These are phyloP conservation scores for Cantharellus anzutake DNA, from an alignment of 768 basidiomycete species.

Conservation along the genomic window DNA sequence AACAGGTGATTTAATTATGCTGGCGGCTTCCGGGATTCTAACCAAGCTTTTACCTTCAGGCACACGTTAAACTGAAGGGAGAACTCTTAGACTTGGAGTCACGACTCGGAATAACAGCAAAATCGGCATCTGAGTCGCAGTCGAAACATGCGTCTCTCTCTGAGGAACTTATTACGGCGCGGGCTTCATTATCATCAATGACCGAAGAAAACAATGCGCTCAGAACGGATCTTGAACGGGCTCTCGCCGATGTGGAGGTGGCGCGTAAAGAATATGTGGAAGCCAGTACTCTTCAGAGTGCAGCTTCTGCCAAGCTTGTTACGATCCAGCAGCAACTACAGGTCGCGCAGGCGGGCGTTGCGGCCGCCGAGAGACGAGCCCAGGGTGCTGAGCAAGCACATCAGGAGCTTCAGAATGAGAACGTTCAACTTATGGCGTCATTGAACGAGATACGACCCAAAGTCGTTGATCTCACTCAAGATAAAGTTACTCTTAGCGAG, in stretches of 20 bases:
- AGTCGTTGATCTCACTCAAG: slow-evolving; percentile 60
- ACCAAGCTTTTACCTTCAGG: slow-evolving; percentile 20
- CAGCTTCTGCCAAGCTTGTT: slow-evolving; percentile 34
- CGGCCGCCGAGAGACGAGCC: slow-evolving; percentile 41
- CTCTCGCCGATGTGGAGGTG: slow-evolving; percentile 17
- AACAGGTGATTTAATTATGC: slow-evolving; percentile 34
- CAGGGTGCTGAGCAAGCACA: slow-evolving; percentile 58
- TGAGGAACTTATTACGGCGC: slow-evolving; percentile 21
- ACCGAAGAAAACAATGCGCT: slow-evolving; percentile 31
- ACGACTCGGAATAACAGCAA: slow-evolving; percentile 15
- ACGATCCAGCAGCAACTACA: slow-evolving; percentile 37
- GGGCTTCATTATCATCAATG: slow-evolving; percentile 26
- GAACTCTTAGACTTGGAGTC: slow-evolving; percentile 36
- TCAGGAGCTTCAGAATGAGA: slow-evolving; percentile 56
- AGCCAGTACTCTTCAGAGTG: slow-evolving; percentile 38
- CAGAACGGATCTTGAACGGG: slow-evolving; percentile 18
- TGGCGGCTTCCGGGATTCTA: neutral
- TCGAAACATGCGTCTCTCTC: slow-evolving; percentile 29
- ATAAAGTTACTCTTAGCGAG: slow-evolving; percentile 49
- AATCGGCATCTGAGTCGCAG: slow-evolving; percentile 27
- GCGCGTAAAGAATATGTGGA: slow-evolving; percentile 25
- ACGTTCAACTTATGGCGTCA: slow-evolving; percentile 58
- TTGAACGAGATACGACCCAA: slow-evolving; percentile 75
- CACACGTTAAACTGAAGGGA: slow-evolving; percentile 33
- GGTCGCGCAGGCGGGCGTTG: slow-evolving; percentile 44